These are phyloP conservation scores for Thymus quinquecostatus DNA, from an alignment of 257 asterid genomes.

Conservation along the genomic window DNA sequence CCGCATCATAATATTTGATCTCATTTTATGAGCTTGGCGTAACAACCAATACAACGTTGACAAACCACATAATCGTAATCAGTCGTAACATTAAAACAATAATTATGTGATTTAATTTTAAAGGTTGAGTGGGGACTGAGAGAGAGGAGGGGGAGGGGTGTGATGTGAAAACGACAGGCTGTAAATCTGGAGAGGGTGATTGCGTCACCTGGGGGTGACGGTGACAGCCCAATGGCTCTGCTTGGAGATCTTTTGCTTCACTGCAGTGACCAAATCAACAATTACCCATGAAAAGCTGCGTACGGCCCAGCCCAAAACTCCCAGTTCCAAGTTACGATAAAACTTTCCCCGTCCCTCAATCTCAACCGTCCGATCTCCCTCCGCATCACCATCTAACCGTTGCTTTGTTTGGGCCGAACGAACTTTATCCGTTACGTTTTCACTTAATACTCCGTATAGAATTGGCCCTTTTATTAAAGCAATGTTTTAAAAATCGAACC, in stretches of 20 bases:
- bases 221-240: constrained; percentile 24
- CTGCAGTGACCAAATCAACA: constrained; percentile 36
- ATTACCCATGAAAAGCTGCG: constrained; percentile 50
- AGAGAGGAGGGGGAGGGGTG: background rate
- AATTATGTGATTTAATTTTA: constrained; percentile 17
- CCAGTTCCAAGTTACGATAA: constrained; percentile 33
- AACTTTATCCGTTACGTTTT: no score
- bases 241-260: constrained; percentile 39
- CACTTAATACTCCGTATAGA: no score
- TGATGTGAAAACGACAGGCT: constrained; percentile 47
- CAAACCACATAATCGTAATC: no score
- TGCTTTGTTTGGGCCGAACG: background rate
- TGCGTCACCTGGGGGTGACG: constrained; percentile 46
- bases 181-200: constrained; percentile 37
- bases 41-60: no score
- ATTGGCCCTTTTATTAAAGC: no score
- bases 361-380: background rate
- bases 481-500: no score
- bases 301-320: constrained; percentile 29
- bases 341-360: background rate
- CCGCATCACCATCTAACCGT: background rate
- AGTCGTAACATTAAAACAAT: no score
- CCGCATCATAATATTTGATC: no score
- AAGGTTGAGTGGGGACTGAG: background rate
- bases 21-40: no score